Conservation (phyloP, 768 basidiomycete genomes). For the Boletus subparvulus region DNA sequence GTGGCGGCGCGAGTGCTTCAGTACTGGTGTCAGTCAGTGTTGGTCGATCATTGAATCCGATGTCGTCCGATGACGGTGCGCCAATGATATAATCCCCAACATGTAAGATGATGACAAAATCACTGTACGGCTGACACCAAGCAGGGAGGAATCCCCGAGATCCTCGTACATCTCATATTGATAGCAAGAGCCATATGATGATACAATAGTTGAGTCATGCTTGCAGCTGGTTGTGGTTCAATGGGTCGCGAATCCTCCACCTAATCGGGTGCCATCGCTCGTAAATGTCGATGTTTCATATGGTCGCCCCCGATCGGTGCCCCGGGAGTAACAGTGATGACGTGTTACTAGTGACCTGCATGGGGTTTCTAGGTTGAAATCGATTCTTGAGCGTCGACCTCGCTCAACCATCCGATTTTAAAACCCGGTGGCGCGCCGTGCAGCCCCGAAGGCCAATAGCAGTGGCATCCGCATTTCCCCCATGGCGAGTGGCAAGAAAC, state of each 20-base stretch:
- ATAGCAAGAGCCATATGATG: background rate
- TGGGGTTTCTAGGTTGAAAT: background rate
- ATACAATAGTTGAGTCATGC: background rate
- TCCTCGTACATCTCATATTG: background rate
- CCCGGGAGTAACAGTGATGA: background rate
- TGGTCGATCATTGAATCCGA: background rate
- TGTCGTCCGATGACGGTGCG: constrained; percentile 2
- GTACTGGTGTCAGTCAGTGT: background rate
- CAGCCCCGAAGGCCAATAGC: constrained; percentile 14
- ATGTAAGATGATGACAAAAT: constrained; percentile 6
- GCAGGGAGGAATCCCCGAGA: background rate
- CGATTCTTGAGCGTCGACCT: background rate
- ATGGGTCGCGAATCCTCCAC: background rate
- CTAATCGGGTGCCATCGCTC: background rate
- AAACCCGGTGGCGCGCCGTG: constrained; percentile 1
- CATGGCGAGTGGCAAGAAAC: background rate
- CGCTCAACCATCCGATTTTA: background rate
- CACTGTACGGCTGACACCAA: background rate
- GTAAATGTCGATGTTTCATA: background rate
- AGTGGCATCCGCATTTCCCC: background rate
- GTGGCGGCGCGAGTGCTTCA: background rate
- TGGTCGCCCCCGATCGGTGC: background rate
- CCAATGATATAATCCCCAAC: constrained; percentile 7
- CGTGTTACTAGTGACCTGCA: background rate
- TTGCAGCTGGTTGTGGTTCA: background rate